Base-by-base conservation (phyloP, 139 green algal genomes). In the Chlorella ohadii region DNA sequence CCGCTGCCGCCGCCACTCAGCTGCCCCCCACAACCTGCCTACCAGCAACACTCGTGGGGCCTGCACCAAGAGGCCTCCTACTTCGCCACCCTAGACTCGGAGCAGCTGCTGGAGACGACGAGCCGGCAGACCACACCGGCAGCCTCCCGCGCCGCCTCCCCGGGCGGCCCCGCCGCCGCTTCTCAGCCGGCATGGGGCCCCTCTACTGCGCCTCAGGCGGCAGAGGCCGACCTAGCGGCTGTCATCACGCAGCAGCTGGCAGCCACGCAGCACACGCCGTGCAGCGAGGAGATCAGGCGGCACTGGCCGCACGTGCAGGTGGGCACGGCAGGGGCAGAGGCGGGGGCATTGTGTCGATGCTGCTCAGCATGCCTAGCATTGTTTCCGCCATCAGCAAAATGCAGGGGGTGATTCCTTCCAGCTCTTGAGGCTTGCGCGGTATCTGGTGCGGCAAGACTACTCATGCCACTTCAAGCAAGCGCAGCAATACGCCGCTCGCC, bases 281-380 rank as follows among this genome's bases (percentile, higher is more conserved):
- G 61, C 25, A 74, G 28, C 3, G 63, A 83, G 41, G 78, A 83
- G 39, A 83, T 83, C 28, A 13, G 44, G 41, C 28, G 63, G 63
- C 78, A 83, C 78, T 83, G 63, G 28, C 78, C 77, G 33, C 78
- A 65, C 22, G 76, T 82, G 78, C 63, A 83, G 78, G 63, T 31
- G n/a, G 71, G 76, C 41, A 9, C 2, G 19, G 31, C 38, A 2
- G 38, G 23, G 67, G 38, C 11, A 17, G n/a, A n/a, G n/a, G n/a
- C n/a, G n/a, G n/a, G n/a, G n/a, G n/a, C n/a, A n/a, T n/a, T n/a
- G n/a, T n/a, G n/a, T n/a, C n/a, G n/a, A n/a, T n/a, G n/a, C n/a
- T n/a, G n/a, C n/a, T n/a, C n/a, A n/a, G n/a, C n/a, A n/a, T n/a
- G n/a, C n/a, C n/a, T n/a, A n/a, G n/a, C n/a, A n/a, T n/a, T n/a